Evolutionary conservation across 257 asterid species (phyloP), one percentile per base, ranked within the genome.

Genomic region (Henckelia pumila): DNA sequence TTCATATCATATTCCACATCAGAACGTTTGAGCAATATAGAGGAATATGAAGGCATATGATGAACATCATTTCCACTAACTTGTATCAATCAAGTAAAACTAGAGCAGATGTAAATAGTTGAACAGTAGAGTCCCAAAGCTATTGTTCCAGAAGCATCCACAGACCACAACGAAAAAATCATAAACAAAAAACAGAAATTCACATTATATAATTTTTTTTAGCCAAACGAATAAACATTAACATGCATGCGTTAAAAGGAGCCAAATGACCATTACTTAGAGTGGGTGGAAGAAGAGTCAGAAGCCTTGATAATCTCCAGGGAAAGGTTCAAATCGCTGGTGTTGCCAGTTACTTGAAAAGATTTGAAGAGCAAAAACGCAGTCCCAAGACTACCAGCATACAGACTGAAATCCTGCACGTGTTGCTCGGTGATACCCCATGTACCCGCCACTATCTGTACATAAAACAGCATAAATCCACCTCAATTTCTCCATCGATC

Each of bases 321-420:
- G 76, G 83, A 83, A 44, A 86, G 89, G 28, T 25, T 56, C 67
- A 89, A 80, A 76, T 86, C 96, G 69, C 78, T 80, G 65, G 50
- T 72, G 79, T 89, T 85, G 22, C 73, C 76, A 0, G 95, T 76
- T 37, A 86, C 86, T 67, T 71, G 84, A 74, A 74, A 89, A 13
- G 87, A 82, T 66, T 83, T 86, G 56, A 75, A 81, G 70, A 89
- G 88, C 83, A 86, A 75, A 76, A 77, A 71, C 52, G 92, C 95
- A 78, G 92, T 83, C 40, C 96, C 95, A 61, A 86, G 78, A 22
- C 83, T 70, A 35, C 95, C 96, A 22, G 77, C 20, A 73, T 86
- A 89, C 33, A 86, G 79, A 3, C 83, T 75, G 57, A 73, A 86
- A 73, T 89, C 83, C 21, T 76, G 76, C 56, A 81, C 88, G 24